Evolutionary conservation across 2,329 filamentous ascomycete genomes (phyloP), one percentile per base, ranked within the genome.

Genomic region (Aspergillus hiratsukae): DNA sequence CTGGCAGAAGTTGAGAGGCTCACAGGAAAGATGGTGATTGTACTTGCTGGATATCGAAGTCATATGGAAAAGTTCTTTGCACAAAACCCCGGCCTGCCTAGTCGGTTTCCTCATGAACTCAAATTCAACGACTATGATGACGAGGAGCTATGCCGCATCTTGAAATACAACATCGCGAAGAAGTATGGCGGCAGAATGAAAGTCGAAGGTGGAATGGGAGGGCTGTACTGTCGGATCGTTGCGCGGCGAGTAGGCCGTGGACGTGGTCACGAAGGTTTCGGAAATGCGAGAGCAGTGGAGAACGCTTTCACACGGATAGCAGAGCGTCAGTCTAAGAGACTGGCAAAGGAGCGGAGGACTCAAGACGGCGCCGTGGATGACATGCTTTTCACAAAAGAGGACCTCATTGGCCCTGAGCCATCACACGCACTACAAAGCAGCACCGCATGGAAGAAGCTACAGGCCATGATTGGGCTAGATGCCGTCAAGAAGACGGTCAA

Each of bases 1-100:
- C 80, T 93, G 0, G 80, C 87, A 0, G 87, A 91, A 63, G 82
- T 91, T 0, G 89, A 92, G 62, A 89, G 90, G 52, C 76, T 84
- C 1, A 81, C 79, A 0, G 88, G 88, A 0, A 88, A 88, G 62
- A 70, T 92, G 0, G 83, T 87, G 0, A 88, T 92, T 53, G 78
- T 92, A 0, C 75, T 93, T 2, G 89, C 88, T 0, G 89, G 90
- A 0, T 92, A 92, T 69, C 78, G 78, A 50, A 86, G 85, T 61
- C 79, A 89, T 59, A 92, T 93, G 88, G 88, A 92, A 63, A 79
- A 79, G 0, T 90, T 92, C 68, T 91, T 90, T 49, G 78, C 82
- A 0, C 87, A 91, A 58, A 92, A 92, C 48, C 84, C 84, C 0
- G 88, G 89, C 0, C 75, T 92, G 2, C 77, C 82, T 0, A 89